Evolutionary conservation across 352 stramenopile species (phyloP).

Genomic region (Phytophthora kernoviae): DNA sequence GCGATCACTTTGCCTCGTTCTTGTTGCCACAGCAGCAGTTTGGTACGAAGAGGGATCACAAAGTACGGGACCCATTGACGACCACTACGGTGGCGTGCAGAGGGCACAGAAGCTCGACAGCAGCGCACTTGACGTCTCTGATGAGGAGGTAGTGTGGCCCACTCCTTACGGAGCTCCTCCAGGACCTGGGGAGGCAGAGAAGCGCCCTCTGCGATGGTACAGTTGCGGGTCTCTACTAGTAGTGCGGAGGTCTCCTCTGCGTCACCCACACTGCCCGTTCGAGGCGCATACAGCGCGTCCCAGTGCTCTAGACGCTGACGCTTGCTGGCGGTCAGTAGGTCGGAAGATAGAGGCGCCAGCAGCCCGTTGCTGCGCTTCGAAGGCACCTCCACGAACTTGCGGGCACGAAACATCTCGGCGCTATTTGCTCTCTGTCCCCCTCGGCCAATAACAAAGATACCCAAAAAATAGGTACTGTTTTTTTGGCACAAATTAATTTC

Average conservation of each 20-base stretch:
- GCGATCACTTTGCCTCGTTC: conserved; percentile 48
- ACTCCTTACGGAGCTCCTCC: conserved; percentile 57
- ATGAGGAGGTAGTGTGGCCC: conserved; percentile 17
- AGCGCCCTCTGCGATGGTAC: conserved; percentile 51
- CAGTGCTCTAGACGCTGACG: conserved; percentile 64
- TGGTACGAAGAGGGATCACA: conserved; percentile 56
- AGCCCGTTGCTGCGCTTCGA: conserved; percentile 61
- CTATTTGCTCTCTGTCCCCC: conserved; percentile 1
- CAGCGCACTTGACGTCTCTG: conserved; percentile 29
- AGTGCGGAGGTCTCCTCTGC: conserved; percentile 29
- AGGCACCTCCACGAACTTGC: conserved; percentile 67
- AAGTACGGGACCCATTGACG: conserved; percentile 63
- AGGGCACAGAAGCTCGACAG: conserved; percentile 49
- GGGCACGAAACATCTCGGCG: conserved; percentile 68
- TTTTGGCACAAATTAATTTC: not conserved
- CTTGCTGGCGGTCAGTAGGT: conserved; percentile 51
- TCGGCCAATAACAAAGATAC: not conserved
- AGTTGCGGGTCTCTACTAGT: conserved; percentile 60
- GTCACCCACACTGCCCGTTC: conserved; percentile 10
- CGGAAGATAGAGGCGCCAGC: conserved; percentile 36
- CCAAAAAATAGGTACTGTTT: not conserved
- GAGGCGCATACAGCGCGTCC: conserved; percentile 25
- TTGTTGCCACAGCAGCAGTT: conserved; percentile 75
- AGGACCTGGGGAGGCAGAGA: conserved; percentile 43
- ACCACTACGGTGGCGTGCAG: conserved; percentile 50